Evolutionary conservation across 345 rosid species (phyloP), one percentile per base, ranked within the genome.

Genomic region (Euphorbia peplus): DNA sequence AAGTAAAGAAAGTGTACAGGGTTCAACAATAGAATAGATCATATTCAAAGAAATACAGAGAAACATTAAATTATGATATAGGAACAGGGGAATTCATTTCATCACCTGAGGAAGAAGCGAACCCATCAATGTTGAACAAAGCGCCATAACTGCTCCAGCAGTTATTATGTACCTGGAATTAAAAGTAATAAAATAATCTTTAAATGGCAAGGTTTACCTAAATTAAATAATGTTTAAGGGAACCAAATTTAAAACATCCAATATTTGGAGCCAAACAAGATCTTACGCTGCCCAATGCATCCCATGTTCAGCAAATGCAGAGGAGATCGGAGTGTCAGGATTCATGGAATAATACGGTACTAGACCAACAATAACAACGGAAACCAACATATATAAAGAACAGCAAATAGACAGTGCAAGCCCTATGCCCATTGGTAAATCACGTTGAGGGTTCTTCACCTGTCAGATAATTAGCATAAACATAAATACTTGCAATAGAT

Each of bases 201-300:
- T 59, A 59, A 41, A 73, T 3, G 59, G 28, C 54, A 63, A 24
- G 8, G 24, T 52, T 39, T 12, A 15, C 4, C 32, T 22, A 19
- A 26, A 21, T 25, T 24, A 8, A 41, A 59, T 46, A 35, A 21
- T 12, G 13, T 37, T 72, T 41, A 16, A 12, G 16, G 24, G 21
- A 16, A 8, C 35, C 8, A 52, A 29, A 22, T 63, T 1, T 26
- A 72, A 62, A 28, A 30, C 30, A 16, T 30, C 39, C 8, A 35
- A 14, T n/a, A 37, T 41, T 32, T 68, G 37, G 24, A 61, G 46
- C 22, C 42, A 44, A 52, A 15, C 28, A 15, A 66, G 52, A 76
- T 42, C 99, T 84, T 84, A 95, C 99, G 90, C 93, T 10, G 96
- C 96, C 99, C 99, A 95, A 41, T 87, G 90, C 99, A 95, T 91